Evolutionary conservation across 306 rosid genomes (phyloP).

Genomic region (Corylus americana): DNA sequence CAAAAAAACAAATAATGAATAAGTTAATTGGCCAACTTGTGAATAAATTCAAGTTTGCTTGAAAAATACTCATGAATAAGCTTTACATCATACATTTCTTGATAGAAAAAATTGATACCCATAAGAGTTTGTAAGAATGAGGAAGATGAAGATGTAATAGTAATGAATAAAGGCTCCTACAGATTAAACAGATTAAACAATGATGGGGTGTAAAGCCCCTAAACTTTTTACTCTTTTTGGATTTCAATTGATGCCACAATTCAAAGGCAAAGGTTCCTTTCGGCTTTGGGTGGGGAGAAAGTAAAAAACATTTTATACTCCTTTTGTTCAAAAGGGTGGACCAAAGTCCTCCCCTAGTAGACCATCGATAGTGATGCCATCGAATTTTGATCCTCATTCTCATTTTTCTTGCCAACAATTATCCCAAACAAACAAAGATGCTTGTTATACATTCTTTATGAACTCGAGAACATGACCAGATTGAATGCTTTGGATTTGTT

Average conservation of each 20-base stretch:
- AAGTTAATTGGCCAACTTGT: too few relatives aligned
- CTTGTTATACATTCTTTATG: background rate
- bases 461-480: background rate
- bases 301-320: background rate
- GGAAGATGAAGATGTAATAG: background rate
- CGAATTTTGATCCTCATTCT: background rate
- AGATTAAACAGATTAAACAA: slow-evolving; percentile 9
- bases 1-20: too few relatives aligned
- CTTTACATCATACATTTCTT: too few relatives aligned
- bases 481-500: background rate
- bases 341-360: slow-evolving; percentile 13
- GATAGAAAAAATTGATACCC: too few relatives aligned
- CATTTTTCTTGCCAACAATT: background rate
- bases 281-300: slow-evolving; percentile 36
- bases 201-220: slow-evolving; percentile 23
- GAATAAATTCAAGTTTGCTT: too few relatives aligned
- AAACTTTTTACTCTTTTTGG: slow-evolving; percentile 4
- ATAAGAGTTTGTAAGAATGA: background rate
- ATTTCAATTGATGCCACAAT: slow-evolving; percentile 2
- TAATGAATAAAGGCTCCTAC: background rate
- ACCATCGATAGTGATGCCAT: slow-evolving; percentile 22
- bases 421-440: background rate
- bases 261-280: slow-evolving; percentile 8
- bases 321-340: slow-evolving; percentile 17
- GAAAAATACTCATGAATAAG: too few relatives aligned